Evolutionary conservation across 257 asterid genomes (phyloP), one percentile per base, ranked within the genome.

Genomic region (Jasminum sambac): DNA sequence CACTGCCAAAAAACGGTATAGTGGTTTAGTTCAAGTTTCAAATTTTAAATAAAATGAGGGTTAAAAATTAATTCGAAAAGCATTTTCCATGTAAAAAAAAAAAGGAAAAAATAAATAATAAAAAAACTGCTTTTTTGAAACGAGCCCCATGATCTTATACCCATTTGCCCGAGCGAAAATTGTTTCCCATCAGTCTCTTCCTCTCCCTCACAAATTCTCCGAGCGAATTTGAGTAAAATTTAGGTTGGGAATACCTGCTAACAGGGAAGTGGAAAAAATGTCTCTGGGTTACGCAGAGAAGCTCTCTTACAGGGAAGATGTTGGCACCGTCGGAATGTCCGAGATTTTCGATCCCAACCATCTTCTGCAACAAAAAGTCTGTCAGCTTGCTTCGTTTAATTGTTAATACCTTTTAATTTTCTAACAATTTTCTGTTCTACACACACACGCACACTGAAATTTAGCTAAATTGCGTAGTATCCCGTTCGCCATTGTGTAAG

Each of bases 221-320:
- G 11, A 30, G 4, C 14, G 23, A 55, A 55, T 8, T 23, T 55
- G 26, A 19, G 36, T 55, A 23, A 55, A 52, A 55, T 55, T 21
- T 23, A 21, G 36, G 34, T 23, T 6, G 36, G 21, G 36, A 23
- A 10, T 19, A 19, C 62, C 62, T 14, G 30, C 62, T 2, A 55
- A 6, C 26, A 52, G 52, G 3, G 25, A 44, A 50, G 74, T 64
- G 19, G 11, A 46, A 39, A 34, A 17, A 48, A 67, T 90, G 98
- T 93, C 98, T 73, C 81, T 93, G 77, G 98, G 98, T 34, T 93
- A 93, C 68, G 98, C 98, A 17, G 90, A 93, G 87, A 93, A 87
- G 83, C 96, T 90, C 11, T 88, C 98, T 1, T 81, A 70, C 84
- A 89, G 85, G 23, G 98, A 93, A 80, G 98, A 93, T 84, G 97